Evolutionary conservation across 192 early-diverging fungal species (phyloP).

Genomic region (Funneliformis mosseae): DNA sequence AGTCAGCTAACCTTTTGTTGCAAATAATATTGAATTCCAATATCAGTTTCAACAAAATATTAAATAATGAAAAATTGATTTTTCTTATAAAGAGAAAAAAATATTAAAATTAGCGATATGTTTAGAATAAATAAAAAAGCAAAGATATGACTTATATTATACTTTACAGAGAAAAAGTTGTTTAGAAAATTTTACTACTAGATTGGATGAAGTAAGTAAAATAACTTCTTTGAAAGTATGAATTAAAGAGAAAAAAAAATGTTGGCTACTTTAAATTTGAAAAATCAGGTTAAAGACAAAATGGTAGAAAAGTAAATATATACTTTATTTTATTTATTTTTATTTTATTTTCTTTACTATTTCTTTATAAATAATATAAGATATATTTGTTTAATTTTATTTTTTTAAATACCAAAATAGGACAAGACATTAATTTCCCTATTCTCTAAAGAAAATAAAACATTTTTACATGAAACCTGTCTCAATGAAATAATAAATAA

Average conservation of each 20-base stretch:
- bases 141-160: not conserved
- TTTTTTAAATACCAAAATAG: not conserved
- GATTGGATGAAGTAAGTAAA: not conserved
- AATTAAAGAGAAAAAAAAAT: not conserved
- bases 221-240: not conserved
- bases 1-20: not conserved
- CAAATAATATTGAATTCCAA: not conserved
- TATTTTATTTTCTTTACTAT: not conserved
- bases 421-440: not conserved
- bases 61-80: not conserved
- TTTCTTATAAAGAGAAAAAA: not conserved
- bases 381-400: not conserved
- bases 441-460: not conserved
- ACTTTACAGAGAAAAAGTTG: not conserved
- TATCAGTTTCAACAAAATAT: not conserved
- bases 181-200: not conserved
- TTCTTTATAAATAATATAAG: not conserved
- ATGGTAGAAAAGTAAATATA: not conserved
- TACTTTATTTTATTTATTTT: no score
- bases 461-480: not conserved
- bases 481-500: constrained; percentile 28
- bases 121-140: not conserved
- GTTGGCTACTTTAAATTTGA: not conserved
- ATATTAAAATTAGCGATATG: not conserved
- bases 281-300: not conserved